Percentiles rank a stretch among this genome's conserved stretches.
phyloP scores from a whole-genome alignment of 768 basidiomycete species.

The Amanita polypyramis region DNA sequence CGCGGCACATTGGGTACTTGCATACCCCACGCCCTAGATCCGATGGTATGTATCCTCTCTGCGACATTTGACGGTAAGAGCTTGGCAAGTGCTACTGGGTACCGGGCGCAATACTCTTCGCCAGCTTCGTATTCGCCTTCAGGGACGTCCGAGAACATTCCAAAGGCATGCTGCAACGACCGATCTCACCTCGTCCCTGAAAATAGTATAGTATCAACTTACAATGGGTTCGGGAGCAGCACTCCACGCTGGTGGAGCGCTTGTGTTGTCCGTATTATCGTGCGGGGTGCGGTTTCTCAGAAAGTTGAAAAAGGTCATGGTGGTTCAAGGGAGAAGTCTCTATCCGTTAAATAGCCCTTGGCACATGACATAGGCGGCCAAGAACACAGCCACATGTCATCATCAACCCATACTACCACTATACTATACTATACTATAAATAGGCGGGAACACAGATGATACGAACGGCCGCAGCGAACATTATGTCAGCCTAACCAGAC shows the following conservation, averaged over 20 bases:
- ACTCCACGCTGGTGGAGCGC: constrained; percentile 1
- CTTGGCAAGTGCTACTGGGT: constrained; percentile 29
- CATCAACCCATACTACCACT: too few species aligned
- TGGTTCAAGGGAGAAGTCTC: neutral
- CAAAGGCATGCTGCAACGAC: constrained; percentile 27
- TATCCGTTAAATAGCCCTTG: neutral
- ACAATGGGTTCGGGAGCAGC: constrained; percentile 2
- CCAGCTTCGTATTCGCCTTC: constrained; percentile 44
- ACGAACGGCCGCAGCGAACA: too few species aligned
- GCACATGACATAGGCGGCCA: too few species aligned
- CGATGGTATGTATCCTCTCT: constrained; percentile 36
- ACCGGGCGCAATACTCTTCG: constrained; percentile 34
- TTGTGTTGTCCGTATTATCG: neutral
- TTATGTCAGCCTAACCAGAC: too few species aligned
- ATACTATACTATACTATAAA: too few species aligned
- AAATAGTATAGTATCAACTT: neutral
- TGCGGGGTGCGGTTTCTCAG: neutral
- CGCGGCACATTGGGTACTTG: constrained; percentile 27
- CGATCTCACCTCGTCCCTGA: neutral
- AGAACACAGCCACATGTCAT: neutral
- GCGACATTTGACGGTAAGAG: constrained; percentile 42
- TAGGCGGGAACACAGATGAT: too few species aligned
- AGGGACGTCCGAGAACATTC: constrained; percentile 45
- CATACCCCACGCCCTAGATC: constrained; percentile 46
- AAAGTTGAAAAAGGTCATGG: neutral